Base-by-base conservation (phyloP, 345 rosid species). In the Pelargonium nanum region DNA sequence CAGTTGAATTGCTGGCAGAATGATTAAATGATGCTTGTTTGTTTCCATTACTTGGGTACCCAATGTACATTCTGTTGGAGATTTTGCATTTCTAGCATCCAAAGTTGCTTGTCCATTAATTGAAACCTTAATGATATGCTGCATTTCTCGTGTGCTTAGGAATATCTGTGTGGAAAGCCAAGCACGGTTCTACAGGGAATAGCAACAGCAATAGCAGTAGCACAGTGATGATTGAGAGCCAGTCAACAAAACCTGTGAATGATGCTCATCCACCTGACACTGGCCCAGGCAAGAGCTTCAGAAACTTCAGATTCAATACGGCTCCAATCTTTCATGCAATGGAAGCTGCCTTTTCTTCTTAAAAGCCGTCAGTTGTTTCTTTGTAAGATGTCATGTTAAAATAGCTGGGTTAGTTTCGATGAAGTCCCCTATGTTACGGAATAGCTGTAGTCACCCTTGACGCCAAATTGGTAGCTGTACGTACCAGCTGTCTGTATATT, bases 111-210 rank as follows among this genome's bases (percentile, higher is more conserved):
- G n/a, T n/a, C n/a, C n/a, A n/a, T n/a, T n/a, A n/a, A n/a, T n/a
- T n/a, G n/a, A n/a, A n/a, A n/a, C n/a, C n/a, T n/a, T n/a, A n/a
- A n/a, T n/a, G n/a, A n/a, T n/a, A n/a, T n/a, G n/a, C n/a, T n/a
- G 24, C 55, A 21, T 48, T 8, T 56, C 50, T 56, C 64, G 20
- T 70, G 25, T 62, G 21, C 70, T 61, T 58, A 93, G 97, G 83
- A 58, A 69, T 72, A 44, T 75, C 82, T 53, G 77, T 89, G 59
- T 93, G 94, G 91, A 93, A 87, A 81, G 96, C 91, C 23, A 93
- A 67, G 85, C 75, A 75, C 61, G 72, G 68, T 70, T 74, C 76
- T 50, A 74, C 57, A 25, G 99, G 90, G 61, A 82, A 68, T 65
- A 65, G 75, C 71, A 51, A 12, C 15, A 69, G 68, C 71, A 51